Evolutionary conservation across 805 yeast genomes (phyloP), one percentile per base, ranked within the genome.

Genomic region (Metschnikowia vanudenii): DNA sequence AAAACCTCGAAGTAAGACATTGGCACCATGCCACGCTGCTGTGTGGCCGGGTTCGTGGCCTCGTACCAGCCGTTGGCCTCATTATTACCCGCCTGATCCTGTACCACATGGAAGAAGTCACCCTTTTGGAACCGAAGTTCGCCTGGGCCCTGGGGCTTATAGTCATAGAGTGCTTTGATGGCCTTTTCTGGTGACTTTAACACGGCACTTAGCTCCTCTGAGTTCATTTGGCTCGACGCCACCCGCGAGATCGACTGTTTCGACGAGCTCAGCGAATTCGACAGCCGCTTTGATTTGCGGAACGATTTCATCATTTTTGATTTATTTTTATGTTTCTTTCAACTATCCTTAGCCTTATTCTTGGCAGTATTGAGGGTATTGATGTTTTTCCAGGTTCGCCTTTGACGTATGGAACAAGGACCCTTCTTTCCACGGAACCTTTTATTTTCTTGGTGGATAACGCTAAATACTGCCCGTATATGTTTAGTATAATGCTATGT

Each of bases 1-100:
- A 91, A 81, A 14, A 81, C 84, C 67, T 90, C 96, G 65, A 92
- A 94, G 63, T 84, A 84, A 10, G 82, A 71, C 35, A 81, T 81
- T 4, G 98, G 98, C 1, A 94, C 98, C 79, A 87, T 79, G 1
- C 99, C 99, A 41, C 79, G 75, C 22, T 77, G 68, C 56, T 84
- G 80, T 29, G 86, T 81, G 39, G 85, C 79, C 12, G 98, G 97
- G 62, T 92, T 90, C 43, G 83, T 81, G 1, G 96, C 97, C 59
- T 88, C 90, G 59, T 81, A 88, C 91, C 96, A 90, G 54, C 82
- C 84, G 45, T 78, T 73, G 37, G 62, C 65, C 45, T 55, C 59
- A 38, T 50, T 55, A 20, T 55, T 52, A n/a, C 53, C 62, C 18
- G 57, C 60, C 38, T 44, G 46, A 36, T 45, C 52, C 26, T 59